These are phyloP conservation scores for Mycena olivaceomarginata DNA, from an alignment of 768 basidiomycete genomes.

Conservation along the genomic window DNA sequence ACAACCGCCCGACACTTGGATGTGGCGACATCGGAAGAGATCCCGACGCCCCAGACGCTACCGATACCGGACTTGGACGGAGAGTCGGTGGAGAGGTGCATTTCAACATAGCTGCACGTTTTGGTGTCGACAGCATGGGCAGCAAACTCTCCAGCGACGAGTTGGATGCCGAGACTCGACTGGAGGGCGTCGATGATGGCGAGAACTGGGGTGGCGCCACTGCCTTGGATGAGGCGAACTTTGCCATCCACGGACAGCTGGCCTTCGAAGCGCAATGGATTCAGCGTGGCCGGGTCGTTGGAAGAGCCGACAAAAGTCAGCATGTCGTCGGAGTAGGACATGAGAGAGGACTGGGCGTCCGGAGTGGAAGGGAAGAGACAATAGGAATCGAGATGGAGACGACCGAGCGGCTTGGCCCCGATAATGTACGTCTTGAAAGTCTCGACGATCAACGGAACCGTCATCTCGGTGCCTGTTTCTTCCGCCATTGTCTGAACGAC, in stretches of 20 bases:
- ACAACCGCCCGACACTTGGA: slow-evolving; percentile 86
- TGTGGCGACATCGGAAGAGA: slow-evolving; percentile 83
- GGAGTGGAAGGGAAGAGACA: slow-evolving; percentile 66
- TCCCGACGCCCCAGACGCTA: slow-evolving; percentile 82
- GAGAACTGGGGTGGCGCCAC: slow-evolving; percentile 88
- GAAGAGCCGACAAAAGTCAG: slow-evolving; percentile 51
- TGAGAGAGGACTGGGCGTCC: slow-evolving; percentile 60
- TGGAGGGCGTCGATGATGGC: slow-evolving; percentile 72
- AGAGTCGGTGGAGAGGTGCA: slow-evolving; percentile 70
- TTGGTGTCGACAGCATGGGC: slow-evolving; percentile 82
- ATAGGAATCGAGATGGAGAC: slow-evolving; percentile 80
- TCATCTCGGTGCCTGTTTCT: slow-evolving; percentile 87
- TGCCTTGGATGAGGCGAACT: too few relatives aligned
- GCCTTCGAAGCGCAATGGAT: too few relatives aligned
- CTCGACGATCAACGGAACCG: slow-evolving; percentile 83
- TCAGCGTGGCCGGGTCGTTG: slow-evolving; percentile 32
- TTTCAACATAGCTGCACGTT: slow-evolving; percentile 87
- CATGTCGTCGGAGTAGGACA: slow-evolving; percentile 69
- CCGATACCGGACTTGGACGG: slow-evolving; percentile 71
- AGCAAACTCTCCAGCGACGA: slow-evolving; percentile 82
- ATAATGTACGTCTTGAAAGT: slow-evolving; percentile 84
- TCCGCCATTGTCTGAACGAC: slow-evolving; percentile 86
- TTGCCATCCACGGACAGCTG: too few relatives aligned
- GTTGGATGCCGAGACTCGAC: slow-evolving; percentile 69
- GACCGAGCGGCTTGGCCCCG: slow-evolving; percentile 77